Evolutionary conservation across 495 filamentous ascomycete genomes (phyloP).

Genomic region (Chlorociboria aeruginascens): DNA sequence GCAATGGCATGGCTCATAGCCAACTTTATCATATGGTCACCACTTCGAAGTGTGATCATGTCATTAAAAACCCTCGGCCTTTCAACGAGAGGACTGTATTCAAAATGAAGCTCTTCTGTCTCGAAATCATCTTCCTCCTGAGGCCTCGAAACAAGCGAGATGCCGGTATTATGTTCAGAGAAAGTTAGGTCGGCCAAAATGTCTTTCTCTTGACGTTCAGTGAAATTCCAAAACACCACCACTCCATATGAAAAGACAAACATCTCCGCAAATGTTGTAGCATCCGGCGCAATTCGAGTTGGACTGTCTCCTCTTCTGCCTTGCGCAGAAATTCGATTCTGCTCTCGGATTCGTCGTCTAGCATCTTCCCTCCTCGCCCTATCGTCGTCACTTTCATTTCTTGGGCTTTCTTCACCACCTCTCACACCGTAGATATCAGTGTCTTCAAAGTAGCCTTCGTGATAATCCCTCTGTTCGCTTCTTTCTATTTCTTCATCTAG

Average conservation of each 20-base stretch:
- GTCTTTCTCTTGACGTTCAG: slow-evolving; percentile 90
- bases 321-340: slow-evolving; percentile 12
- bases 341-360: slow-evolving; percentile 12
- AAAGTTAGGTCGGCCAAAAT: slow-evolving; percentile 93
- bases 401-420: slow-evolving; percentile 23
- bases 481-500: slow-evolving; percentile 95
- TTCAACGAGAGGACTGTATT: slow-evolving; percentile 76
- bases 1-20: slow-evolving; percentile 95
- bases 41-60: slow-evolving; percentile 87
- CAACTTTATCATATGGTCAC: slow-evolving; percentile 98
- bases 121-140: slow-evolving; percentile 68
- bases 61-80: slow-evolving; percentile 92
- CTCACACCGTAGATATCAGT: slow-evolving; percentile 30
- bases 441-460: slow-evolving; percentile 71
- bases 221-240: slow-evolving; percentile 98
- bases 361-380: slow-evolving; percentile 20
- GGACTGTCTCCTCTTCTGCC: slow-evolving; percentile 18
- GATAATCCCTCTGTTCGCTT: slow-evolving; percentile 79
- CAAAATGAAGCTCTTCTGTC: slow-evolving; percentile 97
- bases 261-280: slow-evolving; percentile 79
- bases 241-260: slow-evolving; percentile 98
- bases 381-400: slow-evolving; percentile 22
- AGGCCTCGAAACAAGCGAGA: slow-evolving; percentile 24
- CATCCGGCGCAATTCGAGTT: slow-evolving; percentile 46
- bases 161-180: slow-evolving; percentile 41